Evolutionary conservation across 164 flowering plant species (phyloP).

Genomic region (Nelumbo lutea): DNA sequence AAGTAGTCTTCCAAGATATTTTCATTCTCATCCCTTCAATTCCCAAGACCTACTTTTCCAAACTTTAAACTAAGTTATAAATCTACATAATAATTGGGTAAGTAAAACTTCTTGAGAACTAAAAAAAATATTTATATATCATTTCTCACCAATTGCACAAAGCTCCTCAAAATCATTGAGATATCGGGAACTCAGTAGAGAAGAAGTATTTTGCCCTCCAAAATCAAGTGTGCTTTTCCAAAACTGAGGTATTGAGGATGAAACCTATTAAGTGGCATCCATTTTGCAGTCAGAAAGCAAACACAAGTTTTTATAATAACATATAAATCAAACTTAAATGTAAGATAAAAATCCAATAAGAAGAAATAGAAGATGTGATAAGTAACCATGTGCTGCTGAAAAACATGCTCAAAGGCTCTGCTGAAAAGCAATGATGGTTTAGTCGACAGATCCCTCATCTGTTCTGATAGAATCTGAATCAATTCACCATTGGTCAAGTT

Average conservation of each 20-base stretch:
- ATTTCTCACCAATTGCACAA: conserved; percentile 62
- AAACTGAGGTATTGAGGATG: conserved; percentile 59
- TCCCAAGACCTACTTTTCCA: no score
- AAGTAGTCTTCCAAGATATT: no score
- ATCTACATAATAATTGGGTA: no score
- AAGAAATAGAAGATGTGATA: conserved; percentile 11
- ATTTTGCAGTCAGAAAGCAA: conserved; percentile 1
- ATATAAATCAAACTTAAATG: background rate
- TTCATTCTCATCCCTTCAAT: no score
- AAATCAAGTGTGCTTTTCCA: conserved; percentile 64
- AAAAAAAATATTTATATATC: no score
- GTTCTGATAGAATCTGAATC: conserved; percentile 68
- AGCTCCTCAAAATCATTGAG: conserved; percentile 95
- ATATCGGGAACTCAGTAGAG: conserved; percentile 74
- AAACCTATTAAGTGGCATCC: conserved; percentile 34
- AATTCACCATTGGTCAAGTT: conserved; percentile 14
- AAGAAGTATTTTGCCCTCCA: conserved; percentile 32
- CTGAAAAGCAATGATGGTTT: conserved; percentile 51
- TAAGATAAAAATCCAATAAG: background rate
- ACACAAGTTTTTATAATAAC: background rate
- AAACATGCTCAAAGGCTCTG: conserved; percentile 59
- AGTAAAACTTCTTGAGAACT: no score
- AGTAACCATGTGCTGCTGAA: conserved; percentile 57
- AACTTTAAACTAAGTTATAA: no score
- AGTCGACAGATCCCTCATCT: conserved; percentile 52